phyloP scores from a whole-genome alignment of 495 filamentous ascomycete species.

The Penicillium paxilli region DNA sequence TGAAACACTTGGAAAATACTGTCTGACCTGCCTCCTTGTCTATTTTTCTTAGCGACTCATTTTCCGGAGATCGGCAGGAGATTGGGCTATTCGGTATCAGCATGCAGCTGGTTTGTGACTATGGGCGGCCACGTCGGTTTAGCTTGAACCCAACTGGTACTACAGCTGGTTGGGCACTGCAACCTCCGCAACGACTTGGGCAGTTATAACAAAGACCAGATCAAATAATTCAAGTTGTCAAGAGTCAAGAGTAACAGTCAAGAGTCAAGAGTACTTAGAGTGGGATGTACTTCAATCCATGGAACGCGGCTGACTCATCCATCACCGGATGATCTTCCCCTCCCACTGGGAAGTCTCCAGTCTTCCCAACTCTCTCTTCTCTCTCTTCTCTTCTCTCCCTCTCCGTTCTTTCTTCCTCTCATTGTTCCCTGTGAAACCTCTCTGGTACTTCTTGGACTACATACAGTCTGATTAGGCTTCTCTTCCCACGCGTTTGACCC shows the following conservation, averaged over 20 bases:
- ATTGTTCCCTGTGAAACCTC: background rate
- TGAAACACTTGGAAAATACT: no score
- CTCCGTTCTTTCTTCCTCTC: background rate
- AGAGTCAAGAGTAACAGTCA: no score
- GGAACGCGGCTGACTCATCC: background rate
- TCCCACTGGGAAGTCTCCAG: background rate
- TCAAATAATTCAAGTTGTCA: no score
- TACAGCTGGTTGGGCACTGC: background rate
- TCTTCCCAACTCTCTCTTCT: background rate
- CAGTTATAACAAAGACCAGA: no score
- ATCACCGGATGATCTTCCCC: background rate
- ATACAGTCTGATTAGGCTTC: background rate
- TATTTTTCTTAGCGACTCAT: no score
- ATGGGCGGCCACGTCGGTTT: background rate
- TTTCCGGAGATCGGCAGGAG: no score
- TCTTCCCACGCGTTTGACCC: background rate
- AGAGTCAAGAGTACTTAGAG: background rate
- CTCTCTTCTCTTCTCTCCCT: background rate
- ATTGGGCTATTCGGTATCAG: no score
- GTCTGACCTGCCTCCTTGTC: no score
- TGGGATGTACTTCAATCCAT: background rate
- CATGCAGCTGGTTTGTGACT: background rate
- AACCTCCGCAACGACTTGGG: background rate
- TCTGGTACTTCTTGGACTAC: background rate
- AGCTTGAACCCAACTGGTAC: background rate